phyloP scores from a whole-genome alignment of 441 rosid genomes.

The Melastoma candidum region DNA sequence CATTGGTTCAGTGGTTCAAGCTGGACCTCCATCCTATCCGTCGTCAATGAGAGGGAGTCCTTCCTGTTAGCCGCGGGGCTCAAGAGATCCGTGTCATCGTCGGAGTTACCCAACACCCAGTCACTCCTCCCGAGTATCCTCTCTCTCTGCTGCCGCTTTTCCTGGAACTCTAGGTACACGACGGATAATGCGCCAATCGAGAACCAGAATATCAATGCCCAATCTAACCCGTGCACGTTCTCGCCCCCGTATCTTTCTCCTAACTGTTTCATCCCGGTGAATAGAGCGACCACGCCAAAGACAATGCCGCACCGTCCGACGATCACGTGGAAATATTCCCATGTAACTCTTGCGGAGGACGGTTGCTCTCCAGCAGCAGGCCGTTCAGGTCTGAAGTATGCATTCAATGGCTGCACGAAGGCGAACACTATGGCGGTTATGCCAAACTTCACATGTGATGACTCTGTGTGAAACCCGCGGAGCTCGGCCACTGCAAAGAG shows the following conservation, averaged over 20 bases:
- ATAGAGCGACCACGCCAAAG: slow-evolving; percentile 54
- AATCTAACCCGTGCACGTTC: slow-evolving; percentile 59
- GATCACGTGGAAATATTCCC: slow-evolving; percentile 76
- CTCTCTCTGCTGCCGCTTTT: slow-evolving; percentile 37
- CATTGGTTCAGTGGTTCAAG: slow-evolving; percentile 76
- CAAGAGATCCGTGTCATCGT: slow-evolving; percentile 69
- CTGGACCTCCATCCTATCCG: slow-evolving; percentile 76
- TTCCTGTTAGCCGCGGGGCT: slow-evolving; percentile 31
- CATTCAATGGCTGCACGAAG: slow-evolving; percentile 75
- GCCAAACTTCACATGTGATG: slow-evolving; percentile 81
- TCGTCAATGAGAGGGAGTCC: too few species aligned
- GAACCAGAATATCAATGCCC: slow-evolving; percentile 69
- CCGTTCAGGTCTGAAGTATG: slow-evolving; percentile 65
- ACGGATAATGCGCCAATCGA: slow-evolving; percentile 33
- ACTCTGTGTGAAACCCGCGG: slow-evolving; percentile 54
- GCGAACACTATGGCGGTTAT: slow-evolving; percentile 63
- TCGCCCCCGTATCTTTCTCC: slow-evolving; percentile 78
- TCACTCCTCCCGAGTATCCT: slow-evolving; percentile 51
- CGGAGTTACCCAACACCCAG: slow-evolving; percentile 76
- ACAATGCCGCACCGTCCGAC: slow-evolving; percentile 62
- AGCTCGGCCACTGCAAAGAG: slow-evolving; percentile 96
- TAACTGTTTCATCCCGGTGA: slow-evolving; percentile 81
- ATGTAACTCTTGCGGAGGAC: slow-evolving; percentile 46
- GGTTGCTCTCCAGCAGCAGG: slow-evolving; percentile 45
- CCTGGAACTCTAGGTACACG: slow-evolving; percentile 66